Evolutionary conservation across 495 filamentous ascomycete genomes (phyloP).

Genomic region (Penicillium coprophilum): DNA sequence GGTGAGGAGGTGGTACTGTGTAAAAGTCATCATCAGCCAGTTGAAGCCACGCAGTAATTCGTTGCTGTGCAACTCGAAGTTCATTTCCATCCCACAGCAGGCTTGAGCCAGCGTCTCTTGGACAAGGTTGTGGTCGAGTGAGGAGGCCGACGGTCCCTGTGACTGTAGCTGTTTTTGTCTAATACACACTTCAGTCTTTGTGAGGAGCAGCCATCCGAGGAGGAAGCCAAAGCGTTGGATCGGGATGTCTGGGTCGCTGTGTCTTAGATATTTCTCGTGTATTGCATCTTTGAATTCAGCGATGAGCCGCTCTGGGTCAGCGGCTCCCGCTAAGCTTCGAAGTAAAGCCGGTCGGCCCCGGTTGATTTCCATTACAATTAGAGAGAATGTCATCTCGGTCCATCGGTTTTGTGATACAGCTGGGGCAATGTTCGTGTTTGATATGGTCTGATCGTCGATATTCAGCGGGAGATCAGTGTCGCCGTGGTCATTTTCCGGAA

Average conservation of each 20-base stretch:
- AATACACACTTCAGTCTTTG: conserved; percentile 29
- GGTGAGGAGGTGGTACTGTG: conserved; percentile 33
- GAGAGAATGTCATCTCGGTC: conserved; percentile 33
- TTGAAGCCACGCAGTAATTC: conserved; percentile 30
- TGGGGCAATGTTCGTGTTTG: neutral
- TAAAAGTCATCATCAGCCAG: conserved; percentile 32
- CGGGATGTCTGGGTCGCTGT: conserved; percentile 33
- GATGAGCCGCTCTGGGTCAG: conserved; percentile 17
- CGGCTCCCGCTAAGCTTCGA: neutral
- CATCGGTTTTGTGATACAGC: conserved; percentile 15
- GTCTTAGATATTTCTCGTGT: conserved; percentile 24
- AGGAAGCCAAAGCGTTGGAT: conserved; percentile 32
- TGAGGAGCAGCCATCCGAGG: conserved; percentile 23
- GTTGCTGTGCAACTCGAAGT: conserved; percentile 25
- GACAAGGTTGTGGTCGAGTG: conserved; percentile 8
- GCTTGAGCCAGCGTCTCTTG: conserved; percentile 21
- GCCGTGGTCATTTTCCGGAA: conserved; percentile 22
- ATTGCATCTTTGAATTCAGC: conserved; percentile 22
- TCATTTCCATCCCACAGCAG: conserved; percentile 22
- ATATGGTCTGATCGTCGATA: conserved; percentile 30
- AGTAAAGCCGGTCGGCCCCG: conserved; percentile 10
- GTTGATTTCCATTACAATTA: conserved; percentile 39
- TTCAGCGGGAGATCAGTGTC: conserved; percentile 33
- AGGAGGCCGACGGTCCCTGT: conserved; percentile 6
- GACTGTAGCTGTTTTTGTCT: conserved; percentile 26